Conservation (phyloP, 768 basidiomycete genomes). For the Trametes maxima region DNA sequence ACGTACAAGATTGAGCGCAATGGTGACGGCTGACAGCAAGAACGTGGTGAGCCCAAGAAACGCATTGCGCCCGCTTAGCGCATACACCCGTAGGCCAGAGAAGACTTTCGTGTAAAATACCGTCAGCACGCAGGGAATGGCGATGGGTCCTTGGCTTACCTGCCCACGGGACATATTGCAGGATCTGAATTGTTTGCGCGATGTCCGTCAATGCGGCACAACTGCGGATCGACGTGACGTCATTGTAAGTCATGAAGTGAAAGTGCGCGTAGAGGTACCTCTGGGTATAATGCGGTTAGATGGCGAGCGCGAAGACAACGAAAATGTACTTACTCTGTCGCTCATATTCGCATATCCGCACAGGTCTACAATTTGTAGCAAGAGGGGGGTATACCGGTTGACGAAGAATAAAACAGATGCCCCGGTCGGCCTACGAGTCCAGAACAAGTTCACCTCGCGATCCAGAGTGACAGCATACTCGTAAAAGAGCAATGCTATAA, state of each 20-base stretch:
- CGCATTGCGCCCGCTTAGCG: neutral
- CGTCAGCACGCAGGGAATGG: neutral
- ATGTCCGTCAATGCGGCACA: neutral
- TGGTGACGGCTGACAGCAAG: neutral
- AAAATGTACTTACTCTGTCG: neutral
- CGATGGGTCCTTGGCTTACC: neutral
- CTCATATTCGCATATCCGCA: neutral
- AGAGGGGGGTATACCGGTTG: neutral
- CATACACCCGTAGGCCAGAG: neutral
- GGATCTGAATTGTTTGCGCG: neutral
- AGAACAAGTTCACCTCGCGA: conserved; percentile 2
- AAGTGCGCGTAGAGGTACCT: neutral
- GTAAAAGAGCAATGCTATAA: neutral
- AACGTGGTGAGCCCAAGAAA: neutral
- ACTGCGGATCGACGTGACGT: neutral
- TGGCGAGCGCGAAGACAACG: neutral
- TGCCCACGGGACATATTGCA: neutral
- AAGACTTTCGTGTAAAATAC: neutral
- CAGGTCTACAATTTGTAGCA: neutral
- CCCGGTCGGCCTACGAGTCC: conserved; percentile 1
- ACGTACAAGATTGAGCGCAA: neutral
- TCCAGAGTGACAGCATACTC: conserved; percentile 3
- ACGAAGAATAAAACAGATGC: neutral
- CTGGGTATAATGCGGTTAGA: neutral
- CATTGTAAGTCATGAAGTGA: neutral